A percentile compares a stretch with the other conserved stretches of the same genome.
These are phyloP conservation scores for Chrysoporthe deuterocubensis DNA, from an alignment of 2,329 filamentous ascomycete genomes.

Conservation along the genomic window DNA sequence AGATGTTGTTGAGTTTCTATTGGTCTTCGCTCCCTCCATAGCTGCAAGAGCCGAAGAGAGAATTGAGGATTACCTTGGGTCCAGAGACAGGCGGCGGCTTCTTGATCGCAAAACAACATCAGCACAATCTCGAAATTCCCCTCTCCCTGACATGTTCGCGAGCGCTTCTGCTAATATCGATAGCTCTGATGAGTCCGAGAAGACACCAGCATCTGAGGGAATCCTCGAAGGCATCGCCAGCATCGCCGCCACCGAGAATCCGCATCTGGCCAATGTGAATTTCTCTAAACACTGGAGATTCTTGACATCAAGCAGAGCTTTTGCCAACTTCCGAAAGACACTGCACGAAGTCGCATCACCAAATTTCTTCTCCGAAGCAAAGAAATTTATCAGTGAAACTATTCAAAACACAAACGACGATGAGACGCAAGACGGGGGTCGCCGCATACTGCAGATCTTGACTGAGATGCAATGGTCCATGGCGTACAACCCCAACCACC, in stretches of 20 bases:
- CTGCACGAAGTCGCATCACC: not conserved
- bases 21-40: not conserved
- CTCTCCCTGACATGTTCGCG: not conserved
- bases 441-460: not conserved
- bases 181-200: not conserved
- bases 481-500: not conserved
- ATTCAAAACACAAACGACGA: not conserved
- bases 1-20: not conserved
- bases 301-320: not conserved
- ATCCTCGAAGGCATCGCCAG: not conserved
- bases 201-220: not conserved
- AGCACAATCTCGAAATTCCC: not conserved
- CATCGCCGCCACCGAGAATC: not conserved
- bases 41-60: not conserved
- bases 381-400: not conserved
- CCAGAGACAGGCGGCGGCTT: not conserved
- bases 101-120: not conserved
- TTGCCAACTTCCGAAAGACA: not conserved
- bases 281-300: not conserved
- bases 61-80: not conserved
- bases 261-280: not conserved
- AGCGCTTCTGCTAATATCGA: not conserved
- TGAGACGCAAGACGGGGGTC: not conserved
- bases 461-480: constrained; percentile 4
- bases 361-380: not conserved